These are phyloP conservation scores for Globisporangium irregulare DNA, from an alignment of 352 stramenopile species.

Conservation along the genomic window DNA sequence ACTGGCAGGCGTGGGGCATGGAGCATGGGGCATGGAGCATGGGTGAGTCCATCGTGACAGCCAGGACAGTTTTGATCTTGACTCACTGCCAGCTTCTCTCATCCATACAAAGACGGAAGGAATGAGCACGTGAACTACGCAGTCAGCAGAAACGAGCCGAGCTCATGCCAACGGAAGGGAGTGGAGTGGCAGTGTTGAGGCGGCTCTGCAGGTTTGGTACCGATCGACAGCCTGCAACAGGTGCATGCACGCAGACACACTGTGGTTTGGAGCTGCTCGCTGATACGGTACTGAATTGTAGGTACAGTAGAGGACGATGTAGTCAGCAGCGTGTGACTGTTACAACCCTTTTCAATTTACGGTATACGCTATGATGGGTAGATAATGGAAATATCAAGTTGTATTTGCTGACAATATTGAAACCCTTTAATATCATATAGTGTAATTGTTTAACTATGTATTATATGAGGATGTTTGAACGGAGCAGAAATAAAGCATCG, in stretches of 20 bases:
- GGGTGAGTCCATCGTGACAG: neutral
- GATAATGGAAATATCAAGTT: neutral
- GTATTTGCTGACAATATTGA: neutral
- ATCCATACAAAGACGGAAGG: neutral
- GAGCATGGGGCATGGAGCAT: no score
- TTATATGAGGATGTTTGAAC: neutral
- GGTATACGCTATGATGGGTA: neutral
- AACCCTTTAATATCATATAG: neutral
- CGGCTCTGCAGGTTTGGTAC: neutral
- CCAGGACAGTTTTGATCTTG: neutral
- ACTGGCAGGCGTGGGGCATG: neutral
- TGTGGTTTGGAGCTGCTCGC: neutral
- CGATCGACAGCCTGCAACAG: neutral
- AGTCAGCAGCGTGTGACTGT: neutral
- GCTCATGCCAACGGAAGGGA: no score
- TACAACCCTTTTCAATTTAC: neutral
- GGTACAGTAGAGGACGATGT: slow-evolving; percentile 1
- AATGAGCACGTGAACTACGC: neutral
- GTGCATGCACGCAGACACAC: neutral
- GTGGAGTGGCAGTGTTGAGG: neutral
- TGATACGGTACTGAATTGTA: neutral
- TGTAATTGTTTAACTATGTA: neutral
- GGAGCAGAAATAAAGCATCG: neutral
- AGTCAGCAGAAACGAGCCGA: neutral
- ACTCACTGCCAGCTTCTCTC: neutral